phyloP scores from a whole-genome alignment of 2,329 filamentous ascomycete species.

The Neonectria ditissima region DNA sequence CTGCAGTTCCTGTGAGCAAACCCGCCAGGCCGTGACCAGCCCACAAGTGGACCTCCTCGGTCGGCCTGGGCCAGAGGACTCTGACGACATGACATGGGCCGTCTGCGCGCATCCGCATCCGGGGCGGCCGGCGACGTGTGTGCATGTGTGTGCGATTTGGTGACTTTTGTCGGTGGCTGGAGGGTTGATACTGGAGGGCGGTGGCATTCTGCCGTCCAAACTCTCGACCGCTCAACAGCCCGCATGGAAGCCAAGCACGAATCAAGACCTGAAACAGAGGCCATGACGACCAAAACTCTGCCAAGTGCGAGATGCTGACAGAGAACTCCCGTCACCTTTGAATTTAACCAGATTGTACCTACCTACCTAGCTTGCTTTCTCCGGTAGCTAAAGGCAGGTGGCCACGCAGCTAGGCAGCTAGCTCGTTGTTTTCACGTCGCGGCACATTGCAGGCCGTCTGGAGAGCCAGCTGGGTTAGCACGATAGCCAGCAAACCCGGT shows the following conservation, averaged over 20 bases:
- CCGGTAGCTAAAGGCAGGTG: background rate
- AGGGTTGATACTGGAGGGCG: background rate
- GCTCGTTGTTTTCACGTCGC: background rate
- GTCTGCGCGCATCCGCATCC: slow-evolving; percentile 18
- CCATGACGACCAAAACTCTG: background rate
- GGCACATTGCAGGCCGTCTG: background rate
- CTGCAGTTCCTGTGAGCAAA: slow-evolving; percentile 8
- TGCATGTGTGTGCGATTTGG: background rate
- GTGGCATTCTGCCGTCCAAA: slow-evolving; percentile 1
- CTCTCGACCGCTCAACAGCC: background rate
- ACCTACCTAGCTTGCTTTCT: background rate
- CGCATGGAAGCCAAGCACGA: background rate
- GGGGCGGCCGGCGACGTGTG: background rate
- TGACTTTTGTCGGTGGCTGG: slow-evolving; percentile 1
- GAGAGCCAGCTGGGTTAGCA: background rate
- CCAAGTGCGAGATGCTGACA: background rate
- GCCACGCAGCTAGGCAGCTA: background rate
- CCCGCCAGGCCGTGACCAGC: slow-evolving; percentile 2
- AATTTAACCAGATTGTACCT: background rate
- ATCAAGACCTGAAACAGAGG: background rate
- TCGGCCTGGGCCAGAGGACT: background rate
- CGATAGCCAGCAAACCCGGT: background rate
- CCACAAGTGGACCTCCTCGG: slow-evolving; percentile 3
- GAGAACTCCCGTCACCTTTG: background rate
- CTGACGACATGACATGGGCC: slow-evolving; percentile 19